Base-by-base conservation (phyloP, 106 monocot species). In the Dioscorea alata region DNA sequence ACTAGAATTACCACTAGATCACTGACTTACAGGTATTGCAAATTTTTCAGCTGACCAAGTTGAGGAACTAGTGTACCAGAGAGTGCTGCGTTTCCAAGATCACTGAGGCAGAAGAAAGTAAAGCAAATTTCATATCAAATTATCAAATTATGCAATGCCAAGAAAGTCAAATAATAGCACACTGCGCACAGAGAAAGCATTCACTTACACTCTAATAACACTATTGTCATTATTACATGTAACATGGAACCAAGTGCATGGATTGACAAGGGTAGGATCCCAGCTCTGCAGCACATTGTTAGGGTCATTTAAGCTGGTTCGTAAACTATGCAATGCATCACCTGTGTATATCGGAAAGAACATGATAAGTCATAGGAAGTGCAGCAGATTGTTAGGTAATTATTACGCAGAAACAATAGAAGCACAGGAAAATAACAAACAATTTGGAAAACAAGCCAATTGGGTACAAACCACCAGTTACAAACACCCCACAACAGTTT, bases 211-310 rank as follows among this genome's bases (percentile, higher is more conserved):
- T 82, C 89, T 75, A 71, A 85, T 77, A 53, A 89, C 89, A 65
- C 68, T 77, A 60, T 85, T 88, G 57, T 85, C 82, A 77, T 52
- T 71, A 57, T 85, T 82, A 61, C 88, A 88, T 57, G 88, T 88
- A 71, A 88, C 84, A 79, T 88, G 88, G 57, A 81, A 84, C 88
- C 89, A 89, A 71, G 89, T 89, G 52, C 89, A 89, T 21, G 89
- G 89, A 77, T 89, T 89, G 50, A 89, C 89, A 34, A 89, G 78
- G 15, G 89, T 89, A 25, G 85, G 82, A 69, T 89, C 89, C 89
- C 89, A 89, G 60, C 89, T 85, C 65, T 89, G 89, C 21, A 89
- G 78, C 53, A 89, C 89, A 72, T 85, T 85, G 60, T 71, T 75
- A 23, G 82, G 82, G 74, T 89, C 89, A 63, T 71, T 70, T 65